phyloP scores from a whole-genome alignment of 2,329 filamentous ascomycete genomes.

The Talaromyces sp. region DNA sequence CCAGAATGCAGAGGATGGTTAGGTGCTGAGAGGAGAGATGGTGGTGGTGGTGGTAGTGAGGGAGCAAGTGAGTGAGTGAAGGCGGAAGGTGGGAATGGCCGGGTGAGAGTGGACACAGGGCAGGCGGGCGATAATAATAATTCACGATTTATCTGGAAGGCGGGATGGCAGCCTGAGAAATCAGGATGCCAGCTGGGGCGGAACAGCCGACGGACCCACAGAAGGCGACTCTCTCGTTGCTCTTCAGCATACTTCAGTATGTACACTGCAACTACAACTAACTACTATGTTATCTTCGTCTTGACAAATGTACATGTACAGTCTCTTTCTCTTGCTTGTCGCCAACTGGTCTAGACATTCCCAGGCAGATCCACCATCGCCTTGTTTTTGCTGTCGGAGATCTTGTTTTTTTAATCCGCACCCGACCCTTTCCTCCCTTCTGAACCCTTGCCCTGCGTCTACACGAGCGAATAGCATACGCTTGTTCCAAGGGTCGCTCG shows the following conservation, averaged over 20 bases:
- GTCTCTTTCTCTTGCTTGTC: background rate
- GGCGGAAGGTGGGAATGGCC: constrained; percentile 8
- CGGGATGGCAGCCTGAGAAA: constrained; percentile 8
- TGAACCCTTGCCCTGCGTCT: background rate
- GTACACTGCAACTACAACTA: background rate
- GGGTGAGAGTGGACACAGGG: constrained; percentile 2
- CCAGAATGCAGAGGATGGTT: background rate
- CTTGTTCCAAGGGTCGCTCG: background rate
- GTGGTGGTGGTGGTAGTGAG: background rate
- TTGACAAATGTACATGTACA: background rate
- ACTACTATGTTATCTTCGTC: background rate
- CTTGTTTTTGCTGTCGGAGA: background rate
- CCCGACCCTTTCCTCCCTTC: background rate
- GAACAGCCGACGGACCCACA: background rate
- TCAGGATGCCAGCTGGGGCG: background rate
- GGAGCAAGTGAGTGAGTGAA: background rate
- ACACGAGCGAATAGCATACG: background rate
- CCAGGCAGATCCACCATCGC: background rate
- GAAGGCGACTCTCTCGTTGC: background rate
- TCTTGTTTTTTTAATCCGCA: background rate
- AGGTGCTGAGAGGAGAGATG: background rate
- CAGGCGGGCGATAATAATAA: background rate
- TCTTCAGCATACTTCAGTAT: background rate
- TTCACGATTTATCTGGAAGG: background rate
- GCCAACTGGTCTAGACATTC: background rate